These are phyloP conservation scores for Simplicillium sp. DNA, from an alignment of 2,329 filamentous ascomycete species.

Conservation along the genomic window DNA sequence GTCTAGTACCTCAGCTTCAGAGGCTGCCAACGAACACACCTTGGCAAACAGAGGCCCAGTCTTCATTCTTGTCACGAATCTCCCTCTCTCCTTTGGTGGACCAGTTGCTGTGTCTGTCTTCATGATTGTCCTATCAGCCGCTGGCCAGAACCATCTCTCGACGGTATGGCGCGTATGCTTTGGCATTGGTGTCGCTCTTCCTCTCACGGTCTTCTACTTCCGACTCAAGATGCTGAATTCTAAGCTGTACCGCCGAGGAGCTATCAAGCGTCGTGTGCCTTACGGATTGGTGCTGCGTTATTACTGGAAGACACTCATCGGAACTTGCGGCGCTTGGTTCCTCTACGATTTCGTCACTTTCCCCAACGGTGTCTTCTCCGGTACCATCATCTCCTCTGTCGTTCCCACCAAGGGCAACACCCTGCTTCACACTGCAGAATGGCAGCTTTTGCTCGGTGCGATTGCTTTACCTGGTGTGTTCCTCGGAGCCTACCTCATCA, in stretches of 20 bases:
- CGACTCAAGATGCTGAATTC: slow-evolving; percentile 43
- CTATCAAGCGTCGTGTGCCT: slow-evolving; percentile 41
- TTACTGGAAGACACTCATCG: slow-evolving; percentile 44
- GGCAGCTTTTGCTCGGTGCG: slow-evolving; percentile 34
- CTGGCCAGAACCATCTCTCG: slow-evolving; percentile 21
- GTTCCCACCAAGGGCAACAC: slow-evolving; percentile 21
- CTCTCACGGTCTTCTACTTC: slow-evolving; percentile 46
- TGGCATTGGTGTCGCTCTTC: slow-evolving; percentile 36
- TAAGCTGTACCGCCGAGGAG: slow-evolving; percentile 39
- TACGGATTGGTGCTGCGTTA: slow-evolving; percentile 38
- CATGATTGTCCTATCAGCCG: slow-evolving; percentile 31
- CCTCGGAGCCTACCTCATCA: slow-evolving; percentile 36
- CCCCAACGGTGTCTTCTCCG: slow-evolving; percentile 36
- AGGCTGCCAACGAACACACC: slow-evolving; percentile 36
- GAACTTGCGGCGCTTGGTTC: slow-evolving; percentile 47
- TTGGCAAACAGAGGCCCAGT: slow-evolving; percentile 26
- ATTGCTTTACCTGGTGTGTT: slow-evolving; percentile 39
- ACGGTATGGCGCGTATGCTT: slow-evolving; percentile 40
- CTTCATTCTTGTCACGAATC: slow-evolving; percentile 36
- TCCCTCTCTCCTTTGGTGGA: slow-evolving; percentile 20
- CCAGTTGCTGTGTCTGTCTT: slow-evolving; percentile 32
- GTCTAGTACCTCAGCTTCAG: slow-evolving; percentile 32
- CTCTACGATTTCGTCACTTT: slow-evolving; percentile 40
- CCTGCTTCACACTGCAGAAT: slow-evolving; percentile 33
- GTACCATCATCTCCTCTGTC: slow-evolving; percentile 29